Evolutionary conservation across 2,329 filamentous ascomycete species (phyloP).

Genomic region (Sporothrix inflata): DNA sequence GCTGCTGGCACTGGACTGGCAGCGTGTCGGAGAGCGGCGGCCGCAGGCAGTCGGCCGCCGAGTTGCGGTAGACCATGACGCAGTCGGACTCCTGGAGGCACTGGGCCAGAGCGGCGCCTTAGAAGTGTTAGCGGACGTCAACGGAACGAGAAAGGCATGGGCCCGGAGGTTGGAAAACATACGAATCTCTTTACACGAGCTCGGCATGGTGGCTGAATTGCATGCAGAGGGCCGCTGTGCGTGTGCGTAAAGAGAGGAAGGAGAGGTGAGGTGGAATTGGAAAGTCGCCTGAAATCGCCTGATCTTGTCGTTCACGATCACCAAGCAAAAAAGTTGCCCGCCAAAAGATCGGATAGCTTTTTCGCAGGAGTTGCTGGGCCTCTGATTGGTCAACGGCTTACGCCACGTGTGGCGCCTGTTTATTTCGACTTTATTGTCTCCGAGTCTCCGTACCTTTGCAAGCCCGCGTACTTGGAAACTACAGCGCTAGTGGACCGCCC

Average conservation of each 20-base stretch:
- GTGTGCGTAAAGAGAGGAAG: not conserved
- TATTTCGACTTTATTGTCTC: not conserved
- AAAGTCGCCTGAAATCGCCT: conserved; percentile 18
- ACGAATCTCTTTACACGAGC: conserved; percentile 97
- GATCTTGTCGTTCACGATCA: conserved; percentile 17
- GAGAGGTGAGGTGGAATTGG: not conserved
- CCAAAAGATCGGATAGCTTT: not conserved
- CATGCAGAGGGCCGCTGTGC: not conserved
- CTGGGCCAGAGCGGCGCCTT: conserved; percentile 87
- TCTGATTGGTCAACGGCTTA: not conserved
- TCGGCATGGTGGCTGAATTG: conserved; percentile 63
- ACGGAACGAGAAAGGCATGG: too few species aligned
- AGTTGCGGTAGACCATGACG: conserved; percentile 88
- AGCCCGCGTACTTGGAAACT: not conserved
- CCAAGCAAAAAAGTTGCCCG: not conserved
- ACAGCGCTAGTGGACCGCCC: conserved; percentile 3
- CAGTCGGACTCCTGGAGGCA: conserved; percentile 97
- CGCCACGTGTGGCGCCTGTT: conserved; percentile 20
- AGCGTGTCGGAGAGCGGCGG: conserved; percentile 79
- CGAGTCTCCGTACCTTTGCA: not conserved
- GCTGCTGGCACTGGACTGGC: conserved; percentile 85
- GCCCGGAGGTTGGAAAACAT: too few species aligned
- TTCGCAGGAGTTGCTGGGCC: not conserved
- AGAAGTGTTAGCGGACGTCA: not conserved
- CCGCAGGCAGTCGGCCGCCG: conserved; percentile 84